Evolutionary conservation across 129 eudicot genomes (phyloP), one percentile per base, ranked within the genome.

Genomic region (Lactuca saligna): DNA sequence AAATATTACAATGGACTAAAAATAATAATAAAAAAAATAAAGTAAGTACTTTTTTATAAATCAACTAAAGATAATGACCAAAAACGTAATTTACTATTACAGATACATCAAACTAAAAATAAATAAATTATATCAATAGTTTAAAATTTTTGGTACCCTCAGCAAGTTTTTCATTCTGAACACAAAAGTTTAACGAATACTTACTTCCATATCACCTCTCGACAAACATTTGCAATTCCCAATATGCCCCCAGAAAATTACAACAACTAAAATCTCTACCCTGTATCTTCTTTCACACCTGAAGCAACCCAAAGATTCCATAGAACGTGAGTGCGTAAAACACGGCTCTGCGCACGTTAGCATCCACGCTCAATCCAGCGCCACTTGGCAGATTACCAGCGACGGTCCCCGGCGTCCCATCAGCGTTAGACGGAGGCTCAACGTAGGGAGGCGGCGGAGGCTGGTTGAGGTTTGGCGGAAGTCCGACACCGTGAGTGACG

Each of bases 381-480:
- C 72, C 75, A 60, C 50, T 84, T 0, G 81, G 76, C 59, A 54
- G 38, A 56, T 67, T 58, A 42, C 66, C 20, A 49, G 4, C 65
- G 61, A 54, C 65, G 6, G 79, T 17, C 44, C 60, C 63, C 25
- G 92, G 84, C 17, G 95, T 77, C 33, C 75, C 91, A 0, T 78
- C 87, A 5, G 56, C 77, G 29, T 80, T 65, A 8, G 75, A 55
- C 32, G 97, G 95, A 5, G 95, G 83, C 33, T 79, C 88, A 17
- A 73, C 89, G 61, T 91, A 91, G 0, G 91, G 79, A 10, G 96
- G 97, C 20, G 96, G 96, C 5, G 97, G 97, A 6, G 97, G 94
- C 54, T 91, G 97, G 75, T 74, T 91, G 58, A 91, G 97, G 80
- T 74, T 84, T 7, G 94, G 87, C 1, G 97, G 97, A 32, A 91